A percentile compares a stretch with the other conserved stretches of the same genome.
Conservation (phyloP, 495 filamentous ascomycete genomes). For the Hamigera avellanea region DNA sequence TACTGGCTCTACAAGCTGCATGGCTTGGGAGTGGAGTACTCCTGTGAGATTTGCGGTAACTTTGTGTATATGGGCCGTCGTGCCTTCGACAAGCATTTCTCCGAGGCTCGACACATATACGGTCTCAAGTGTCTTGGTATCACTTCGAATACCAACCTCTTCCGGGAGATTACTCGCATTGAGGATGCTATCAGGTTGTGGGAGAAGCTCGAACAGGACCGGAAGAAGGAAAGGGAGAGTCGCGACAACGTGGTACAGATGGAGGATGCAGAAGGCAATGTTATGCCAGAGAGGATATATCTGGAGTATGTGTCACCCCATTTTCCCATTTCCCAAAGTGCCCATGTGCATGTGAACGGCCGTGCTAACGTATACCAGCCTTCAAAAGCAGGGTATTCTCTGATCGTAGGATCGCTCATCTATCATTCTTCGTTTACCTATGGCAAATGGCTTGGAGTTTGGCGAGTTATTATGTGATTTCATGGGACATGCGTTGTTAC, state of each 20-base stretch:
- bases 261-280: constrained; percentile 95
- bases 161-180: constrained; percentile 87
- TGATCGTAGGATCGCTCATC: constrained; percentile 7
- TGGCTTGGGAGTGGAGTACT: constrained; percentile 87
- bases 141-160: constrained; percentile 73
- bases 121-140: constrained; percentile 90
- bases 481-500: constrained; percentile 8
- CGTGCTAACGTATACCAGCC: constrained; percentile 27
- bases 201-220: constrained; percentile 85
- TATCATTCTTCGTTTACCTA: neutral
- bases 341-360: no score
- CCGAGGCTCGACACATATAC: constrained; percentile 82
- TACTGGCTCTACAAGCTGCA: constrained; percentile 98
- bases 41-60: constrained; percentile 94
- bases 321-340: no score
- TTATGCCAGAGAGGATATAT: constrained; percentile 98
- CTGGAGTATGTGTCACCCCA: constrained; percentile 52
- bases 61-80: constrained; percentile 94
- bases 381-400: constrained; percentile 46
- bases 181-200: constrained; percentile 78
- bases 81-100: constrained; percentile 97
- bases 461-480: constrained; percentile 12
- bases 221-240: constrained; percentile 61
- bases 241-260: constrained; percentile 87
- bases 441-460: constrained; percentile 16